Percentiles rank a stretch among this genome's conserved stretches.
phyloP scores from a whole-genome alignment of 176 grass and related monocot species.

The Poa annua region DNA sequence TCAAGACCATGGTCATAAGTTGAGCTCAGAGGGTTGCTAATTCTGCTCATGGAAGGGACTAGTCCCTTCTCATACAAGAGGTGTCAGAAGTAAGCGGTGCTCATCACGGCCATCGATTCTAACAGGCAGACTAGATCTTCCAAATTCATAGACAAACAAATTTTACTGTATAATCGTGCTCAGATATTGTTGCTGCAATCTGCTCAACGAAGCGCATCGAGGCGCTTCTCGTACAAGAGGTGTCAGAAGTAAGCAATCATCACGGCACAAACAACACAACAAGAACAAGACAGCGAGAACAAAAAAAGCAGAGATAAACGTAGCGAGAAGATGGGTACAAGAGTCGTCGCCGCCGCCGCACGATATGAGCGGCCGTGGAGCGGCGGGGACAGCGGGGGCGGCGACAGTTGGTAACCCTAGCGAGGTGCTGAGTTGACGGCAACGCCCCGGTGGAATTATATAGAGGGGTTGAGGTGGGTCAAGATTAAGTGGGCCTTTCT shows the following conservation, averaged over 20 bases:
- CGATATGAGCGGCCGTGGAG: background rate
- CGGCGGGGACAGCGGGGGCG: background rate
- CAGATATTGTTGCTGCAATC: constrained; percentile 28
- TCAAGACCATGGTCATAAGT: background rate
- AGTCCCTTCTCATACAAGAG: constrained; percentile 77
- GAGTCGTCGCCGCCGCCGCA: background rate
- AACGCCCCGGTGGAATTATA: background rate
- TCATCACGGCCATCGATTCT: constrained; percentile 31
- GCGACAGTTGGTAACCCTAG: constrained; percentile 34
- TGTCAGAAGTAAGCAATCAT: constrained; percentile 52
- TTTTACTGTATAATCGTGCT: background rate
- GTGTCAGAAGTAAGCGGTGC: constrained; percentile 59
- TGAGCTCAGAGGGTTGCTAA: constrained; percentile 67
- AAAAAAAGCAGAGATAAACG: background rate
- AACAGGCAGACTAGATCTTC: background rate
- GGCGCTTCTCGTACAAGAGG: constrained; percentile 68
- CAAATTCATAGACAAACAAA: background rate
- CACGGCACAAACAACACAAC: background rate
- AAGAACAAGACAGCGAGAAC: background rate
- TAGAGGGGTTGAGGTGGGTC: background rate
- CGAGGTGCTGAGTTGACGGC: no score
- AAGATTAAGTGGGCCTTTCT: background rate
- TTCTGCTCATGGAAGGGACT: constrained; percentile 70
- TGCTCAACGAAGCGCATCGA: constrained; percentile 57
- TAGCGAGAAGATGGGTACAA: no score